phyloP scores from a whole-genome alignment of 164 flowering plant species.

The Umbilicus rupestris region DNA sequence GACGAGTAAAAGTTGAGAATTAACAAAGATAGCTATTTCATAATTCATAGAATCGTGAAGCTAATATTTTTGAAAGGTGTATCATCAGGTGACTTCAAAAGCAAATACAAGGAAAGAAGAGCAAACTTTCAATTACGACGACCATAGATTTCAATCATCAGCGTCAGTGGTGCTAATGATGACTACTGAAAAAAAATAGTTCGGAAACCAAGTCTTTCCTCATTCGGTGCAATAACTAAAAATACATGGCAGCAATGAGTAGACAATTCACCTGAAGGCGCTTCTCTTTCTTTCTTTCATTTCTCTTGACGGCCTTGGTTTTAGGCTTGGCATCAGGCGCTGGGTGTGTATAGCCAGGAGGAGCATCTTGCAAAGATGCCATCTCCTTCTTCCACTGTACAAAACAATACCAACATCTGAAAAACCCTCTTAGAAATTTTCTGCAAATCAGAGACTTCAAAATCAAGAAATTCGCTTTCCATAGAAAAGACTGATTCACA shows the following conservation, averaged over 20 bases:
- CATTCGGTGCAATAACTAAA: neutral
- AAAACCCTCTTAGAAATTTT: neutral
- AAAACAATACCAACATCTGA: neutral
- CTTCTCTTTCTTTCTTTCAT: conserved; percentile 66
- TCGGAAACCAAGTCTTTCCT: too few relatives aligned
- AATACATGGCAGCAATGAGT: neutral
- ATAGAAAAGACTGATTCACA: too few relatives aligned
- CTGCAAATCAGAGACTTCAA: neutral
- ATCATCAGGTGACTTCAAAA: neutral
- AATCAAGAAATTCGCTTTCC: neutral
- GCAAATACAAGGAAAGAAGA: neutral
- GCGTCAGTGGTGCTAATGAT: neutral
- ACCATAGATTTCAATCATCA: neutral
- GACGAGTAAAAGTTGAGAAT: conserved; percentile 8
- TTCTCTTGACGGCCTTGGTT: conserved; percentile 54
- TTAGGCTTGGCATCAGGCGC: conserved; percentile 36
- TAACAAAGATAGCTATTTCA: neutral
- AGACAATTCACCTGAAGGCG: conserved; percentile 35
- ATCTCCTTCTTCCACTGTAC: conserved; percentile 38
- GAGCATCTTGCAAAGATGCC: conserved; percentile 30
- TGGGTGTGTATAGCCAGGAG: conserved; percentile 57
- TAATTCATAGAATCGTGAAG: too few relatives aligned
- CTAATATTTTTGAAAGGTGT: too few relatives aligned
- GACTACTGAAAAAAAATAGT: neutral
- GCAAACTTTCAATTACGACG: neutral